Percentiles rank a stretch among this genome's conserved stretches.
phyloP scores from a whole-genome alignment of 139 green algal species.

The Closterium sp. region DNA sequence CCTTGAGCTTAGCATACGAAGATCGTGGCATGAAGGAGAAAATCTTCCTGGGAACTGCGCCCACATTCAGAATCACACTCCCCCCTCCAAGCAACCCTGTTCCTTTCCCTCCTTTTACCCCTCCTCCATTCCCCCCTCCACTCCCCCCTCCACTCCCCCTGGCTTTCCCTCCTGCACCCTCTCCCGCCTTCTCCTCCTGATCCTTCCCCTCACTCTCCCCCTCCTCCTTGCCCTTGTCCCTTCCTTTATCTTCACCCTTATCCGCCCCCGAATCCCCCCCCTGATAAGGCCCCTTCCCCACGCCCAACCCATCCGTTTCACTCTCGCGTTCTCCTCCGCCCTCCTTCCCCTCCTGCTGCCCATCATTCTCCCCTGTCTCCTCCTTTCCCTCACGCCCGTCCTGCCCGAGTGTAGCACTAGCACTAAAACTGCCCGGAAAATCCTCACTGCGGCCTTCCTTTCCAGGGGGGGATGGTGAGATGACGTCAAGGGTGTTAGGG shows the following conservation, averaged over 20 bases:
- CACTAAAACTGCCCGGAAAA: not conserved
- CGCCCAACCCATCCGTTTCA: not conserved
- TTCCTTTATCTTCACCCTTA: not conserved
- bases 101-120: not conserved
- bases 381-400: not conserved
- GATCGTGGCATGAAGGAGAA: not conserved
- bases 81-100: not conserved
- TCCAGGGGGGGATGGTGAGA: no score
- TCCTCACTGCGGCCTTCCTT: not conserved
- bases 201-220: no score
- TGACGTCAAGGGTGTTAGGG: not conserved
- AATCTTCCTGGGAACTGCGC: not conserved
- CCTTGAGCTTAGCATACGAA: not conserved
- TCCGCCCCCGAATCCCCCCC: not conserved
- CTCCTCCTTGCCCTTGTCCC: not conserved
- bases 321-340: not conserved
- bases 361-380: not conserved
- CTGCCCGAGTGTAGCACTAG: not conserved
- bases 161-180: no score
- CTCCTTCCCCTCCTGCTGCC: not conserved
- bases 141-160: no score
- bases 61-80: not conserved
- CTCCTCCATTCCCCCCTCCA: no score
- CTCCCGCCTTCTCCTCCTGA: no score
- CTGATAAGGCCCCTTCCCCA: not conserved